Evolutionary conservation across 2,329 filamentous ascomycete species (phyloP), one percentile per base, ranked within the genome.

Genomic region (Colletotrichum shisoi): DNA sequence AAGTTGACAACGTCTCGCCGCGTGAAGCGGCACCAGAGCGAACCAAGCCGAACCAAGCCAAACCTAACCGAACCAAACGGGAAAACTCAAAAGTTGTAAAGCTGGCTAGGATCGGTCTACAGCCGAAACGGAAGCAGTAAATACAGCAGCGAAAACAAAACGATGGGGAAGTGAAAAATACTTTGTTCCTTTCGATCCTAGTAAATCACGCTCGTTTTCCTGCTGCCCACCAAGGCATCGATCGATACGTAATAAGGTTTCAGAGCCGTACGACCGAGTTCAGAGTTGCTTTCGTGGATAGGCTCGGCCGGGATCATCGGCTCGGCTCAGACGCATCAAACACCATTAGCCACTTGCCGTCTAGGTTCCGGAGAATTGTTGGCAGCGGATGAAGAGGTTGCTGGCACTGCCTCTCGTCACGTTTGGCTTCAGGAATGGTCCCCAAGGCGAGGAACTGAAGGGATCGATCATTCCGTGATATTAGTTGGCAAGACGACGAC

Each of bases 241-340:
- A 31, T 31, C 7, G 27, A 31, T 31, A 2, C 7, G 7, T 8
- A 31, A 31, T 2, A 5, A 6, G 11, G 37, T 21, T 12, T n/a
- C n/a, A 46, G 13, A 8, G 9, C 12, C n/a, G 12, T 57, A n/a
- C 12, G 13, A 1, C n/a, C 15, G 11, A 44, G 53, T 46, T 13
- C 19, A 4, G 13, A 1, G n/a, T 12, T 17, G 24, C 13, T 39
- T 15, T 46, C 27, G 24, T 3, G 21, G 7, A 39, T 8, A n/a
- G 13, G n/a, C 31, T 17, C 7, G 3, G 24, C n/a, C 19, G 11
- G 57, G 39, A 31, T 9, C 49, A 45, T 62, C 63, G 63, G 63
- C 63, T 62, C 63, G 58, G 63, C 45, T 63, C 39, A 62, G 63
- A 34, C 51, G 24, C 52, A 52, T 42, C 37, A 45, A 40, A 34